Evolutionary conservation across 805 yeast species (phyloP), one percentile per base, ranked within the genome.

Genomic region (Kodamaea leandrae): DNA sequence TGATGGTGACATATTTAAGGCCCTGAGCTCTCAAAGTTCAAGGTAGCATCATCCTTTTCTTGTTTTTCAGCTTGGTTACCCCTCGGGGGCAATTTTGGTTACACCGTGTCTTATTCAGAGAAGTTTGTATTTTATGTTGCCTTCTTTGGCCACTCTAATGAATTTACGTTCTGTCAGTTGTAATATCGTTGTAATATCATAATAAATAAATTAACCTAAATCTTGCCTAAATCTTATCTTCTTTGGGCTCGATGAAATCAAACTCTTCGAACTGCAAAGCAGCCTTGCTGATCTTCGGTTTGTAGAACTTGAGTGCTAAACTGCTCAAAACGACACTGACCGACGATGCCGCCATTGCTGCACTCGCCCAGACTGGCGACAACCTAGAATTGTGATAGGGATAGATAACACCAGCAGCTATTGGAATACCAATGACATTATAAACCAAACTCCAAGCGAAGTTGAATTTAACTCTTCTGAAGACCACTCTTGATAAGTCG

Each of bases 401-500:
- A 50, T 77, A 79, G 16, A 78, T 72, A 4, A 77, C 82, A 4
- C 85, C 83, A n/a, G 83, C 83, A 3, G 85, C 82, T 40, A 79
- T 74, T 0, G 85, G 84, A 16, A 79, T 59, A 6, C 82, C 83
- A 43, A 78, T 68, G 45, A 70, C 48, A 50, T 79, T 79, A 57
- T 79, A 79, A 12, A 78, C 54, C 46, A 79, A 60, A 13, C 82
- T 79, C 83, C 83, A 79, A 0, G 63, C 74, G 51, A 79, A 77
- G 54, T 78, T 78, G 56, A 79, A 76, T 44, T 68, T 66, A 13
- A 78, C 80, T 49, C 84, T 62, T 13, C 62, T 57, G 54, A 78
- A 74, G 2, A 78, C 81, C 8, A 60, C 71, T 33, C 57, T 61
- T 0, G 82, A 72, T 21, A 79, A 58, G 39, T 77, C 72, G 21